A percentile compares a stretch with the other conserved stretches of the same genome.
Evolutionary conservation across 495 filamentous ascomycete genomes (phyloP).

Genomic region (Beverwykella pulmonaria): DNA sequence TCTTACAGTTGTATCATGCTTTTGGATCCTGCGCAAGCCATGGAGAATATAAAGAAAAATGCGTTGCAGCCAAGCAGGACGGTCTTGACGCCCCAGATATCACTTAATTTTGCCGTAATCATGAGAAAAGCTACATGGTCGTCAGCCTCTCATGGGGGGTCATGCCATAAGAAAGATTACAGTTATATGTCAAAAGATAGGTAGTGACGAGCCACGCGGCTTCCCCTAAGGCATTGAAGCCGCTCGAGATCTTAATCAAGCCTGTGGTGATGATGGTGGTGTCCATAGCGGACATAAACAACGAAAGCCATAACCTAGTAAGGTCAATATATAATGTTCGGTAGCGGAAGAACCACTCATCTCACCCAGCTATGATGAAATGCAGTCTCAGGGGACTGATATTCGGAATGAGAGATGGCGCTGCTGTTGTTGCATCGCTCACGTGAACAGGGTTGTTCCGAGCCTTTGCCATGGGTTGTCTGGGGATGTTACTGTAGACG

Average conservation of each 20-base stretch:
- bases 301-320: conserved; percentile 33
- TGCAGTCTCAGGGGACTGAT: conserved; percentile 24
- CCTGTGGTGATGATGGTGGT: conserved; percentile 34
- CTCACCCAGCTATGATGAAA: conserved; percentile 30
- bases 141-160: background rate
- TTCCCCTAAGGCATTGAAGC: conserved; percentile 26
- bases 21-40: conserved; percentile 29
- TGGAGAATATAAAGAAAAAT: conserved; percentile 31
- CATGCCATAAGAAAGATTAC: background rate
- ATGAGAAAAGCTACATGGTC: conserved; percentile 21
- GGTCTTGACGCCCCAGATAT: conserved; percentile 30
- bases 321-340: background rate
- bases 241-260: conserved; percentile 33
- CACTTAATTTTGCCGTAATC: conserved; percentile 35
- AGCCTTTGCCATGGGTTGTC: background rate
- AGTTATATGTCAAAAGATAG: conserved; percentile 37
- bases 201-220: conserved; percentile 31
- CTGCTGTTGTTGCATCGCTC: background rate
- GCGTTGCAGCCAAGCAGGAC: conserved; percentile 26
- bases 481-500: too few species aligned
- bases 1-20: conserved; percentile 36
- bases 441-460: background rate
- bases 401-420: background rate
- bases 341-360: too few species aligned
- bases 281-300: conserved; percentile 36